These are phyloP conservation scores for Populus deltoides DNA, from an alignment of 345 rosid genomes.

Conservation along the genomic window DNA sequence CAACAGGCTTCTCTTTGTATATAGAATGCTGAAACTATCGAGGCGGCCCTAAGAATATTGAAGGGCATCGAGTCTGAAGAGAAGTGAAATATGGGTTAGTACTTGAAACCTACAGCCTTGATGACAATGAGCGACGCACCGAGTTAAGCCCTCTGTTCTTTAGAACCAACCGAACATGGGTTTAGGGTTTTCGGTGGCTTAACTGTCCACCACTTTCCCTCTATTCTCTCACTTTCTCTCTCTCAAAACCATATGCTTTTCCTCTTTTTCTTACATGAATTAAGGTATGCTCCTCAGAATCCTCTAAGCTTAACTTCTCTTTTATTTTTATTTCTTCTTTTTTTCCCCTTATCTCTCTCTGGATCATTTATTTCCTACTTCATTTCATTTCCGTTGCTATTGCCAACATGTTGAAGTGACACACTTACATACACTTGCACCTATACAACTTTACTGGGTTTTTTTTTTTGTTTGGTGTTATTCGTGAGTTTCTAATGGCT, in stretches of 20 bases:
- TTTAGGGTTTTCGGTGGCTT: slow-evolving; percentile 23
- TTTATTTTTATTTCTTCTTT: background rate
- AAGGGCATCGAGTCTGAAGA: too few relatives aligned
- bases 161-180: background rate
- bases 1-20: too few relatives aligned
- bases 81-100: too few relatives aligned
- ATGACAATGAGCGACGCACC: background rate
- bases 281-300: background rate
- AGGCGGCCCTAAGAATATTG: too few relatives aligned
- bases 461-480: background rate
- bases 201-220: slow-evolving; percentile 13
- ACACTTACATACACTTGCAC: too few relatives aligned
- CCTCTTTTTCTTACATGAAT: background rate
- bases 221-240: background rate
- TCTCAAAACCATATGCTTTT: background rate
- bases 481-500: slow-evolving; percentile 35
- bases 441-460: background rate
- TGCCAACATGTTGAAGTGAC: background rate
- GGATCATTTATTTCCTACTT: background rate
- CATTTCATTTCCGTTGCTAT: background rate
- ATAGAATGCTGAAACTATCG: too few relatives aligned
- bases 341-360: background rate
- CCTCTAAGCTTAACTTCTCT: background rate
- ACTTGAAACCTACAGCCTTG: too few relatives aligned
- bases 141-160: background rate